Evolutionary conservation across 495 filamentous ascomycete genomes (phyloP).

Genomic region (Xylaria flabelliformis): DNA sequence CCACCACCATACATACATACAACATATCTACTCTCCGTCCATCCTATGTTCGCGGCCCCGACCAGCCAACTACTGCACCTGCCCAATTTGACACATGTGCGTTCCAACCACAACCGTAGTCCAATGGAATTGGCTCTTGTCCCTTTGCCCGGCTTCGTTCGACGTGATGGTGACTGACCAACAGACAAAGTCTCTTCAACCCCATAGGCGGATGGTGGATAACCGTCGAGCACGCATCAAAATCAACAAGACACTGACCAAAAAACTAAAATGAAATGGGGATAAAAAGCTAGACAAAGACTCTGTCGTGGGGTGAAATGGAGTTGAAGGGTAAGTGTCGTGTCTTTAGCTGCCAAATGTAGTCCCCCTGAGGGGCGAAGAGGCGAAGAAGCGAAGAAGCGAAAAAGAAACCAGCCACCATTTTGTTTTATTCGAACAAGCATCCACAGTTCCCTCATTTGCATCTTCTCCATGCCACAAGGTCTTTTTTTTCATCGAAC

Average conservation of each 20-base stretch:
- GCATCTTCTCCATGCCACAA: not conserved
- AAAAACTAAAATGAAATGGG: not conserved
- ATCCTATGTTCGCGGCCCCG: not conserved
- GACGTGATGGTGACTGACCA: not conserved
- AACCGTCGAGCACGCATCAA: not conserved
- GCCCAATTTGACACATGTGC: not conserved
- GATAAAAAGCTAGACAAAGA: not conserved
- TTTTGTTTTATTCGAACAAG: slow-evolving; percentile 3
- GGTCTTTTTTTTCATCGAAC: not conserved
- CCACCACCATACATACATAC: slow-evolving; percentile 5
- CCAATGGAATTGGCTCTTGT: not conserved
- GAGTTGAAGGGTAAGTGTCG: not conserved
- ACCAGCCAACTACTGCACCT: not conserved
- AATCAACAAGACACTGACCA: not conserved
- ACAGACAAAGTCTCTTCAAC: not conserved
- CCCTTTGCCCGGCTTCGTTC: not conserved
- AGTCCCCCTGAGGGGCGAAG: slow-evolving; percentile 7
- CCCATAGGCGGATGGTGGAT: not conserved
- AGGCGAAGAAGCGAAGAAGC: slow-evolving; percentile 16
- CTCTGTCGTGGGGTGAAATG: not conserved
- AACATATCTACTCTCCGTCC: not conserved
- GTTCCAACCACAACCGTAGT: not conserved
- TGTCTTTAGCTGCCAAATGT: not conserved
- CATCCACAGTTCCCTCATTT: not conserved
- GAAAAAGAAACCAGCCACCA: not conserved